These are phyloP conservation scores for Rhodotorula sphaerocarpa DNA, from an alignment of 768 basidiomycete species.

Conservation along the genomic window DNA sequence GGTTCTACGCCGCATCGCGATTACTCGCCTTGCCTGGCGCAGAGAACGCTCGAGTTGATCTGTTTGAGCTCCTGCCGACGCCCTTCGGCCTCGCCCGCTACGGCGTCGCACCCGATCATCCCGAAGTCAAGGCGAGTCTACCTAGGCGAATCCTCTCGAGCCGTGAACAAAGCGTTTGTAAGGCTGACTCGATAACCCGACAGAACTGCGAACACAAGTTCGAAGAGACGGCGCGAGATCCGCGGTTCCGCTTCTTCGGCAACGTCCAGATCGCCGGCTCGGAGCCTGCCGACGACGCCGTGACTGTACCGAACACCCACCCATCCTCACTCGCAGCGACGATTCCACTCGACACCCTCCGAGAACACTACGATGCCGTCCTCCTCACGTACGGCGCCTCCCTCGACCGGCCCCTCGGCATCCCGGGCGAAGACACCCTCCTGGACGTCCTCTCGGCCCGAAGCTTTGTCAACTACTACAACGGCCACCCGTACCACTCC, in stretches of 20 bases:
- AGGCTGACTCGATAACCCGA: background rate
- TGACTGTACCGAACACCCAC: slow-evolving; percentile 48
- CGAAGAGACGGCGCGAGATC: slow-evolving; percentile 66
- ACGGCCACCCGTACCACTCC: slow-evolving; percentile 63
- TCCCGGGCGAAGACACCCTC: slow-evolving; percentile 45
- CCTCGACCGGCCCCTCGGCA: slow-evolving; percentile 53
- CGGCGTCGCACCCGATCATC: slow-evolving; percentile 95
- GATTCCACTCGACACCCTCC: slow-evolving; percentile 58
- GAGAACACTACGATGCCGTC: slow-evolving; percentile 70
- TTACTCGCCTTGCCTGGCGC: slow-evolving; percentile 49
- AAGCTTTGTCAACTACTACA: slow-evolving; percentile 91
- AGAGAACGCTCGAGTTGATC: slow-evolving; percentile 56
- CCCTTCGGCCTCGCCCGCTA: slow-evolving; percentile 92
- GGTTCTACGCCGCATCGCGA: slow-evolving; percentile 84
- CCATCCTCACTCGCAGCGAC: slow-evolving; percentile 36
- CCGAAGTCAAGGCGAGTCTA: slow-evolving; percentile 87
- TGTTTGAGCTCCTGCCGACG: slow-evolving; percentile 87
- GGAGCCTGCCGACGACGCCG: slow-evolving; percentile 44
- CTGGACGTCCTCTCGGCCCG: slow-evolving; percentile 62
- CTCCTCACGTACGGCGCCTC: slow-evolving; percentile 81
- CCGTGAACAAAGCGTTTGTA: background rate
- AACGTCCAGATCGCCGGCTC: slow-evolving; percentile 53
- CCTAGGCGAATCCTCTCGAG: background rate
- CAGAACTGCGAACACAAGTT: slow-evolving; percentile 98
- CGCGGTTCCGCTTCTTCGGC: slow-evolving; percentile 80